These are phyloP conservation scores for Breviolum minutum DNA, from an alignment of 73 alveolate genomes.

Conservation along the genomic window DNA sequence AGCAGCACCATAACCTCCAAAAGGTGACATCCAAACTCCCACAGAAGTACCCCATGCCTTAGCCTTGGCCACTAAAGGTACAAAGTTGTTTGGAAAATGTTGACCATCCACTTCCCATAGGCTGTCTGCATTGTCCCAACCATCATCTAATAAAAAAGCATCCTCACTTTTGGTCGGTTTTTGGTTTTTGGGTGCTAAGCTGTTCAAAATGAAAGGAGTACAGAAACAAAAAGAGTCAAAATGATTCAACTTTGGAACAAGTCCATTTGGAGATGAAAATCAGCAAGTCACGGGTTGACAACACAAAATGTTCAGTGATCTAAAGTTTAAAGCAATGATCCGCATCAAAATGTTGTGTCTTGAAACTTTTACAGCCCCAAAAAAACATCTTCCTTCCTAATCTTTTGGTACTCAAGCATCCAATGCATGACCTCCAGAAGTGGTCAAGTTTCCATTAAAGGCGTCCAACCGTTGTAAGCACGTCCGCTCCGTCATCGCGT, in stretches of 20 bases:
- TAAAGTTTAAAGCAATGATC: too few species aligned
- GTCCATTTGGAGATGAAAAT: too few species aligned
- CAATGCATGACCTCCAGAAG: slow-evolving; percentile 17
- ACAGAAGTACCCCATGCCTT: slow-evolving; percentile 31
- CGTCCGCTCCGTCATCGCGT: slow-evolving; percentile 42
- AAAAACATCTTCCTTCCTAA: too few species aligned
- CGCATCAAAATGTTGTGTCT: too few species aligned
- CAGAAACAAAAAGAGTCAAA: too few species aligned
- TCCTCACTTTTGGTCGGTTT: neutral
- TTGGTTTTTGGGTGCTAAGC: neutral
- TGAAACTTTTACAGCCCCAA: too few species aligned
- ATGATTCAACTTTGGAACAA: too few species aligned
- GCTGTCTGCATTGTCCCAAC: slow-evolving; percentile 92
- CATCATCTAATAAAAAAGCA: slow-evolving; percentile 77
- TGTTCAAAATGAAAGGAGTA: too few species aligned
- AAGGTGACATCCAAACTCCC: slow-evolving; percentile 93
- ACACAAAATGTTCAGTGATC: too few species aligned
- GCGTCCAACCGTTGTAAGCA: neutral
- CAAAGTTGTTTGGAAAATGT: slow-evolving; percentile 14
- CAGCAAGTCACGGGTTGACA: too few species aligned
- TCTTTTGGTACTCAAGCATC: neutral
- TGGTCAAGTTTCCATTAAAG: slow-evolving; percentile 57
- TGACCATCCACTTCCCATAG: slow-evolving; percentile 27
- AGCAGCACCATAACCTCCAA: slow-evolving; percentile 89
- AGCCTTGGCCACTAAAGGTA: slow-evolving; percentile 41